Evolutionary conservation across 2,329 filamentous ascomycete genomes (phyloP).

Genomic region (Ophiostoma fasciatum): DNA sequence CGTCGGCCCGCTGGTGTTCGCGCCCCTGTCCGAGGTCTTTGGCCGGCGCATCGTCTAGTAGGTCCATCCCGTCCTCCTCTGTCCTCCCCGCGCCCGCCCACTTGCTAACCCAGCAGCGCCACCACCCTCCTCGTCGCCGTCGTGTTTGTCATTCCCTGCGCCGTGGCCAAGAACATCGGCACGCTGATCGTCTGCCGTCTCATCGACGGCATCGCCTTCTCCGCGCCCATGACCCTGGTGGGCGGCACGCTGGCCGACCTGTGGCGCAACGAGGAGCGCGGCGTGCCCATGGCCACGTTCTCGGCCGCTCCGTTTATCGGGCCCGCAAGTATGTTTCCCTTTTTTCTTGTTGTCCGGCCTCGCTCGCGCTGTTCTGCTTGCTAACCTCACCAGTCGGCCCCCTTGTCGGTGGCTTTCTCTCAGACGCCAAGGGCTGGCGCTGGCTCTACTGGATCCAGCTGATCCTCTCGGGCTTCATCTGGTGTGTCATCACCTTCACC

Average conservation of each 20-base stretch:
- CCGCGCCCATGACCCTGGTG: conserved; percentile 73
- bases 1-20: conserved; percentile 66
- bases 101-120: conserved; percentile 19
- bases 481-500: conserved; percentile 70
- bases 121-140: conserved; percentile 55
- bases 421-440: conserved; percentile 15
- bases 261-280: conserved; percentile 73
- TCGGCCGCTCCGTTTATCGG: conserved; percentile 71
- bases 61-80: conserved; percentile 13
- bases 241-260: conserved; percentile 71
- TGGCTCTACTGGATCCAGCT: conserved; percentile 49
- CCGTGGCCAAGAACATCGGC: conserved; percentile 58
- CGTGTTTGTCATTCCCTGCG: conserved; percentile 68
- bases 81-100: background rate
- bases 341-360: background rate
- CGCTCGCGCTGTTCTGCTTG: conserved; percentile 4
- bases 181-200: conserved; percentile 63
- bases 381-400: conserved; percentile 46
- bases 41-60: conserved; percentile 59
- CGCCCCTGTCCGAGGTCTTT: conserved; percentile 61
- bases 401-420: conserved; percentile 52
- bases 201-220: conserved; percentile 74
- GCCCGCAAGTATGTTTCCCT: too few species aligned
- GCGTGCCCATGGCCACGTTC: conserved; percentile 78
- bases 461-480: conserved; percentile 56